Evolutionary conservation across 768 basidiomycete species (phyloP), one percentile per base, ranked within the genome.

Genomic region (Rhizopogon vinicolor): DNA sequence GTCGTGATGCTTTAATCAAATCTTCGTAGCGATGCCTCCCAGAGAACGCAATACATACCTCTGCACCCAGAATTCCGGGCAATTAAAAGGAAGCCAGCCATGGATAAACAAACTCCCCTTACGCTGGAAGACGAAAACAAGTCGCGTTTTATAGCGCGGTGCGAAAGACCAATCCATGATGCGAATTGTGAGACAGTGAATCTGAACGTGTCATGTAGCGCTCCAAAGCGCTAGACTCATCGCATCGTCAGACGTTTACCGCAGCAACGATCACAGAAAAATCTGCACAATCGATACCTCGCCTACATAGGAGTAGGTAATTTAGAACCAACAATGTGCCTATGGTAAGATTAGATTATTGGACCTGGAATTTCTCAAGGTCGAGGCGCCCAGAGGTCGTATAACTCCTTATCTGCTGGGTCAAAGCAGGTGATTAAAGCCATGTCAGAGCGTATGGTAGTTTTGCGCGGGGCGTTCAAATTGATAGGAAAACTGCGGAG

Each of bases 351-450:
- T 14, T 37, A 35, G 3, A 22, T 14, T 16, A 37, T 19, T 22
- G 19, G 35, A 9, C 35, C 35, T 37, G 35, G 35, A 19, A 16
- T 22, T 16, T 37, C 48, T 49, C 14, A 49, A 49, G 19, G 48
- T 16, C 35, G 19, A 4, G 87, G 85, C 29, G 76, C 86, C 90
- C 91, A 92, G 9, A 91, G 75, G 44, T 84, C 81, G 62, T 91
- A 91, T 19, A 93, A 74, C 60, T 90, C 86, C 71, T 78, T 84
- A 70, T 93, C 91, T 22, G 78, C 74, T 13, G 82, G 78, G 67
- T 92, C 89, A 62, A 93, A 93, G 59, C 82, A 87, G 35, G 87
- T 88, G 53, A 83, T 65, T 41, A 90, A 73, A 7, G 85, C 72
- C 5, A 85, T 80, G 66, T 91, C 89, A 22, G 82, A 73, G 41